Percentiles rank a stretch among this genome's conserved stretches.
Evolutionary conservation across 768 basidiomycete species (phyloP).

Genomic region (Hirschioporus abietinus): DNA sequence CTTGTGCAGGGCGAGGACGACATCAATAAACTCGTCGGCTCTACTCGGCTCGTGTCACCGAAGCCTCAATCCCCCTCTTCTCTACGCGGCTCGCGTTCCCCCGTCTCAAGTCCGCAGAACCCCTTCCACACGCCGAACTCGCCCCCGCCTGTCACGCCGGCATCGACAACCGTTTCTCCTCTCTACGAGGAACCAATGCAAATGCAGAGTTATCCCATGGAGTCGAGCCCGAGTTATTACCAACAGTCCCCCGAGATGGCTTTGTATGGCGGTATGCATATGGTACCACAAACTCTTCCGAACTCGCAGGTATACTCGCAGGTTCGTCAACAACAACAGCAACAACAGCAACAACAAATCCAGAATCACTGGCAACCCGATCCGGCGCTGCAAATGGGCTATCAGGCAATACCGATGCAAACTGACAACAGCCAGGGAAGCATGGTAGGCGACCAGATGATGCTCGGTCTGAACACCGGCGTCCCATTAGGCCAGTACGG

Average conservation of each 20-base stretch:
- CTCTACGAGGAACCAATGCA: neutral
- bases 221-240: neutral
- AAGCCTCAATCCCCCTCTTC: constrained; percentile 19
- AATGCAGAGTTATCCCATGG: neutral
- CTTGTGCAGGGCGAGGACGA: constrained; percentile 59
- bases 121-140: neutral
- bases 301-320: neutral
- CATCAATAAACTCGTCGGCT: constrained; percentile 54
- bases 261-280: neutral
- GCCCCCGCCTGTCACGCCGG: neutral
- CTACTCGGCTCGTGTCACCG: constrained; percentile 55
- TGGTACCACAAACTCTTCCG: neutral
- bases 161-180: neutral
- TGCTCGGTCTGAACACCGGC: neutral
- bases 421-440: neutral
- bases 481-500: neutral
- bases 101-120: neutral
- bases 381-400: neutral
- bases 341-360: neutral
- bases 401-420: neutral
- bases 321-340: neutral
- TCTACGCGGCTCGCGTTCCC: neutral
- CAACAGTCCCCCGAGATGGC: neutral
- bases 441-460: neutral
- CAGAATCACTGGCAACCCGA: neutral